Base-by-base conservation (phyloP, 2,329 filamentous ascomycete species). In the Fusarium clavum region DNA sequence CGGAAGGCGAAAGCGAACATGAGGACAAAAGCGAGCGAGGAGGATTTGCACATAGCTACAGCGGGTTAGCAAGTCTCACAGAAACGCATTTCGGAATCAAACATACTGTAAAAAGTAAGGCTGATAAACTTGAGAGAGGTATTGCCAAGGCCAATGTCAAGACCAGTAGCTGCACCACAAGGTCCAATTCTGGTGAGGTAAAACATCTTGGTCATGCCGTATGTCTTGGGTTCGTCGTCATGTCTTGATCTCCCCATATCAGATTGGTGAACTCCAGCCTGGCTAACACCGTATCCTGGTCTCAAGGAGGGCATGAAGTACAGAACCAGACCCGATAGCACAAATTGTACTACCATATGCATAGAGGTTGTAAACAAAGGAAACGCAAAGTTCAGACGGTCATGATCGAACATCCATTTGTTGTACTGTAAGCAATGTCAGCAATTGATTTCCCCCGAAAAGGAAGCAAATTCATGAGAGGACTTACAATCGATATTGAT, bases 351-450 rank as follows among this genome's bases (percentile, higher is more conserved):
- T 24, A 94, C 83, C 94, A 98, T 98, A 83, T 99, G 96, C 79
- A 96, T 85, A 70, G 93, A 93, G 6, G 96, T 99, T 13, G 94
- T 97, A 81, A 98, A 98, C 52, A 99, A 87, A 41, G 96, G 96
- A 76, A 96, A 98, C 54, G 93, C 91, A 79, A 99, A 99, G 81
- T 98, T 91, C 73, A 97, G 88, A 72, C 92, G 89, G 72, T 91
- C 87, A 67, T 91, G 87, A 76, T 93, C 92, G 82, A 99, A 98
- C 95, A 99, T 98, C 96, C 96, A 98, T 83, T 98, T 98, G 87
- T 99, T 99, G 85, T 98, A 99, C 91, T 96, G 71, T 29, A 16
- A 43, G 18, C 24, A 24, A 49, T 46, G 75, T 77, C 57, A 78
- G 73, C 47, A 69, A 34, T 34, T 22, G 24, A 25, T 25, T 25